Evolutionary conservation across 2,329 filamentous ascomycete genomes (phyloP).

Genomic region (Trichoderma sp.): DNA sequence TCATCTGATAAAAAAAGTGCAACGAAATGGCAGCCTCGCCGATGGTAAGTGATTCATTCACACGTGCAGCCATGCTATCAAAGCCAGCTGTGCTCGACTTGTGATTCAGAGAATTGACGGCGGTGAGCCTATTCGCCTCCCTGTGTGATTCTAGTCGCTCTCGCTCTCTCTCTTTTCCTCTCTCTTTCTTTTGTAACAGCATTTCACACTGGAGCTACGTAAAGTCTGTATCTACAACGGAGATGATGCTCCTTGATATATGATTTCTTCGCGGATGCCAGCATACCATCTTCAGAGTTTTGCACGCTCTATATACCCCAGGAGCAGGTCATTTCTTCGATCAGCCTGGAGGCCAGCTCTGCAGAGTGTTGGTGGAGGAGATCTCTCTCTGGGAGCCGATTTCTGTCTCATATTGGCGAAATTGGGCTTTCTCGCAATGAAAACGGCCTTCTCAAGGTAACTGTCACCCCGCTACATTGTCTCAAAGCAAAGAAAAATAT

Average conservation of each 20-base stretch:
- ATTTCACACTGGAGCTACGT: neutral
- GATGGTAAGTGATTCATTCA: neutral
- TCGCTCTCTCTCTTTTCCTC: neutral
- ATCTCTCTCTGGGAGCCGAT: conserved; percentile 23
- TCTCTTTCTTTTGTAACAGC: neutral
- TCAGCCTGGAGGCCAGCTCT: conserved; percentile 25
- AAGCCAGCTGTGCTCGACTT: neutral
- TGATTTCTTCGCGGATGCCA: conserved; percentile 25
- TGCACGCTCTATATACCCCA: neutral
- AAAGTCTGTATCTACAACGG: neutral
- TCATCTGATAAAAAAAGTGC: neutral
- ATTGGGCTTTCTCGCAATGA: conserved; percentile 25
- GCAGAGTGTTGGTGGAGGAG: conserved; percentile 6
- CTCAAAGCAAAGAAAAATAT: neutral
- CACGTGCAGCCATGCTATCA: neutral
- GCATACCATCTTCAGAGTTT: conserved; percentile 8
- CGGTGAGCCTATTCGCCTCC: neutral
- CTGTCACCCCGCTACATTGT: neutral
- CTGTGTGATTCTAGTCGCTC: neutral
- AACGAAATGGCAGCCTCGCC: neutral
- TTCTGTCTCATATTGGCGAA: conserved; percentile 27
- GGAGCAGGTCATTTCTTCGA: conserved; percentile 22
- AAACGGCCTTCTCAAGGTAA: neutral
- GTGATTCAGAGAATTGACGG: neutral
- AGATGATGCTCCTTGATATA: conserved; percentile 27